phyloP scores from a whole-genome alignment of 2,329 filamentous ascomycete species.

The Beauveria bassiana region DNA sequence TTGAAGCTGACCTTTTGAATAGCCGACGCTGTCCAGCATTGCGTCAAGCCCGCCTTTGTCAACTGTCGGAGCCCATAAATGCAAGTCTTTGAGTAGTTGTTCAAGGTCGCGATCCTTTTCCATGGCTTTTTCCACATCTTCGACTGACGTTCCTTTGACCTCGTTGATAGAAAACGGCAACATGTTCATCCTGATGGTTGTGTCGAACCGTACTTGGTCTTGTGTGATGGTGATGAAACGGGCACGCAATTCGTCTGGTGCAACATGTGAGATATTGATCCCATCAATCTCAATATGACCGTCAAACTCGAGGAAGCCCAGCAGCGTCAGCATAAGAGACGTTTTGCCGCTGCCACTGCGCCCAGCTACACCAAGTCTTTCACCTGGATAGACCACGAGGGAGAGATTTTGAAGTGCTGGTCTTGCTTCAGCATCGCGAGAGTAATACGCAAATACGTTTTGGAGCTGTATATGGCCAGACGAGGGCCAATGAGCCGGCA shows the following conservation, averaged over 20 bases:
- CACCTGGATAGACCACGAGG: constrained; percentile 21
- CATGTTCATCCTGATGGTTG: constrained; percentile 35
- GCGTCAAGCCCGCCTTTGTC: constrained; percentile 26
- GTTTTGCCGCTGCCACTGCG: constrained; percentile 42
- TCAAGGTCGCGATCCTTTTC: constrained; percentile 18
- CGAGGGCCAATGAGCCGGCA: not conserved
- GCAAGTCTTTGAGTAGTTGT: constrained; percentile 31
- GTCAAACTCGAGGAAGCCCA: constrained; percentile 33
- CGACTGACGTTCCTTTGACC: not conserved
- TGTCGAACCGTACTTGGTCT: constrained; percentile 35
- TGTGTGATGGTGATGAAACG: constrained; percentile 37
- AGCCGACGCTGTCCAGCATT: constrained; percentile 20
- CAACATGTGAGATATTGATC: constrained; percentile 30
- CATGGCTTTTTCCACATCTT: constrained; percentile 13
- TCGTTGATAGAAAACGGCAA: constrained; percentile 24
- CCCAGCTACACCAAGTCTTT: constrained; percentile 39
- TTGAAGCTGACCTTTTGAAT: constrained; percentile 24
- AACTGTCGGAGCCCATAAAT: constrained; percentile 29
- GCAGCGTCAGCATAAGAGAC: constrained; percentile 34
- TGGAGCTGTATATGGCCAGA: not conserved
- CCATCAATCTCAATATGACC: constrained; percentile 33
- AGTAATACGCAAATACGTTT: not conserved
- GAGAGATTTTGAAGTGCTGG: constrained; percentile 5
- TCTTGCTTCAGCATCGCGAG: not conserved
- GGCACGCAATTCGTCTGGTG: constrained; percentile 31